phyloP scores from a whole-genome alignment of 805 yeast genomes.

The Pichia gijzeniarum region DNA sequence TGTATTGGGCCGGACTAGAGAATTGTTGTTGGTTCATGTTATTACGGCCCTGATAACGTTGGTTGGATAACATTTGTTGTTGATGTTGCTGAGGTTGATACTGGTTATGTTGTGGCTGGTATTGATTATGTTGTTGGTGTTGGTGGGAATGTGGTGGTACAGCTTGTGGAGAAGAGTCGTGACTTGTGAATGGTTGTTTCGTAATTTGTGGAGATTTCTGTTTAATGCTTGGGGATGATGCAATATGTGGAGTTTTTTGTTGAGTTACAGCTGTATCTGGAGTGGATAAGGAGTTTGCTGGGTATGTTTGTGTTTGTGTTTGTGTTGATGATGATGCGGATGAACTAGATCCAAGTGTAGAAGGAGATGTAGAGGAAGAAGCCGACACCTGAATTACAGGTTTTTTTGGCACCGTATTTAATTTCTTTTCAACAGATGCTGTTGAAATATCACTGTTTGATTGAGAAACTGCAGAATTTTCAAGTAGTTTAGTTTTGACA shows the following conservation, averaged over 20 bases:
- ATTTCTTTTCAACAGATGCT: too few species aligned
- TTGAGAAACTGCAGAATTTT: neutral
- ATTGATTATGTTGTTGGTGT: slow-evolving; percentile 1
- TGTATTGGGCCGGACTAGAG: neutral
- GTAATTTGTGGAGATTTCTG: slow-evolving; percentile 1
- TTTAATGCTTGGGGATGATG: neutral
- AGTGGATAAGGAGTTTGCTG: neutral
- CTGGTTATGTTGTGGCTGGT: slow-evolving; percentile 2
- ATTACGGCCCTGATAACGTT: slow-evolving; percentile 1
- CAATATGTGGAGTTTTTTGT: too few species aligned
- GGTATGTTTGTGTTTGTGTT: too few species aligned
- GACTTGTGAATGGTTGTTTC: neutral
- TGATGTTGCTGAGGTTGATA: slow-evolving; percentile 8
- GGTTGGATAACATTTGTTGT: slow-evolving; percentile 3
- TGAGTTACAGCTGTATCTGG: neutral
- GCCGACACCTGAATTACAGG: neutral
- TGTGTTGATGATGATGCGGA: too few species aligned
- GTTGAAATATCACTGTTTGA: too few species aligned
- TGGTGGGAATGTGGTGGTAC: neutral
- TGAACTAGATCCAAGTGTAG: too few species aligned
- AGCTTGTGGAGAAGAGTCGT: neutral
- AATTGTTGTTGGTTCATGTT: slow-evolving; percentile 1
- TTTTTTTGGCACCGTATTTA: neutral
- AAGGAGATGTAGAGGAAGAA: neutral
- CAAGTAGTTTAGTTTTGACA: slow-evolving; percentile 1